A percentile compares a stretch with the other conserved stretches of the same genome.
Evolutionary conservation across 1,284 basidiomycete species (phyloP).

Genomic region (Microbotryum intermedium): DNA sequence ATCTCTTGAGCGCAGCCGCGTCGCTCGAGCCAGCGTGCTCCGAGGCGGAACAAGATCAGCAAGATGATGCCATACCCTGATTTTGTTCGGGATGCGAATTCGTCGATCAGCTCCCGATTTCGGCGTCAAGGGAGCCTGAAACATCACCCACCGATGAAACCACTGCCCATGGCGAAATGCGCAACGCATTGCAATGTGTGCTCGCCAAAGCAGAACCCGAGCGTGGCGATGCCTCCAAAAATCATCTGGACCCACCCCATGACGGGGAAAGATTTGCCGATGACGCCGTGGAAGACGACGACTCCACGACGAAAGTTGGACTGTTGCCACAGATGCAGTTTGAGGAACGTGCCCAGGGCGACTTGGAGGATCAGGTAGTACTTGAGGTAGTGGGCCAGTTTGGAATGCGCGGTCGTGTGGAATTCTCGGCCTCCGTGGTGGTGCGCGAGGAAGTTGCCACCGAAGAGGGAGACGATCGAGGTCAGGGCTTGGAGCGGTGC

Average conservation of each 20-base stretch:
- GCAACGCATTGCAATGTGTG: slow-evolving; percentile 48
- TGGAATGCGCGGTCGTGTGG: slow-evolving; percentile 30
- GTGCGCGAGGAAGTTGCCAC: slow-evolving; percentile 27
- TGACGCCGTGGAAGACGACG: slow-evolving; percentile 62
- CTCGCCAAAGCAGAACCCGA: slow-evolving; percentile 63
- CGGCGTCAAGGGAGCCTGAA: too few species aligned
- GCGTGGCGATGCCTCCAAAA: slow-evolving; percentile 54
- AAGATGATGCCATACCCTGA: slow-evolving; percentile 79
- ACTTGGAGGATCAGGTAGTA: slow-evolving; percentile 48
- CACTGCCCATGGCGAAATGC: slow-evolving; percentile 51
- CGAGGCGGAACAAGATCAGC: slow-evolving; percentile 70
- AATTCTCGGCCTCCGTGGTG: slow-evolving; percentile 30
- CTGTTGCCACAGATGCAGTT: slow-evolving; percentile 75
- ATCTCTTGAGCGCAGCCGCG: slow-evolving; percentile 60
- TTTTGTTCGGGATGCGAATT: not conserved
- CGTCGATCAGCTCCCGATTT: too few species aligned
- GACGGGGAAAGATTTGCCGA: slow-evolving; percentile 80
- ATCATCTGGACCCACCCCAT: slow-evolving; percentile 74
- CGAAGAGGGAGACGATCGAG: slow-evolving; percentile 20
- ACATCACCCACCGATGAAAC: slow-evolving; percentile 7
- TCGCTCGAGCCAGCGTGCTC: slow-evolving; percentile 67
- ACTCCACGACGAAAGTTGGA: slow-evolving; percentile 62
- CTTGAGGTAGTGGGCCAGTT: slow-evolving; percentile 24
- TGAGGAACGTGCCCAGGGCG: slow-evolving; percentile 75
- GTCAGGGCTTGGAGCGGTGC: slow-evolving; percentile 26